phyloP scores from a whole-genome alignment of 2,329 filamentous ascomycete species.

The Fusarium cyanostomum region DNA sequence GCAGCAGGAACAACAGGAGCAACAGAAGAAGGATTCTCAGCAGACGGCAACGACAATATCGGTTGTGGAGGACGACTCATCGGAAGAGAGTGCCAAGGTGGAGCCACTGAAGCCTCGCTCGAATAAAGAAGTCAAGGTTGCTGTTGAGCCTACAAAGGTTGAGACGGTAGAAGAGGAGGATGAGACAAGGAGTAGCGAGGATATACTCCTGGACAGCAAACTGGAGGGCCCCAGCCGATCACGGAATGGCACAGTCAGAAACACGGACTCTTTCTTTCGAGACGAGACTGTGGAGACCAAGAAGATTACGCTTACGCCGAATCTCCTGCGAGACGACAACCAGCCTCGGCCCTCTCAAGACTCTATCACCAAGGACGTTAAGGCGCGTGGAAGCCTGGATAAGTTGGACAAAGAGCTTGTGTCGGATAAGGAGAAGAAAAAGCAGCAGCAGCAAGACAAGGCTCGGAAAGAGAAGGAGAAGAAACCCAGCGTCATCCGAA shows the following conservation, averaged over 20 bases:
- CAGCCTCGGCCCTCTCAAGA: constrained; percentile 62
- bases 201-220: constrained; percentile 69
- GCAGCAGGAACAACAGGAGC: constrained; percentile 44
- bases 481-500: constrained; percentile 65
- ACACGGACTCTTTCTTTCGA: constrained; percentile 97
- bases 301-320: constrained; percentile 96
- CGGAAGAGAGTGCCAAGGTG: constrained; percentile 64
- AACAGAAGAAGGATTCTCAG: constrained; percentile 45
- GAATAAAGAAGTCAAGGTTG: constrained; percentile 52
- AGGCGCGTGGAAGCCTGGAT: constrained; percentile 75
- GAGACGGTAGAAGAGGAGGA: constrained; percentile 50
- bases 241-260: constrained; percentile 85
- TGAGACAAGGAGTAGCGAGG: constrained; percentile 66
- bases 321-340: constrained; percentile 85
- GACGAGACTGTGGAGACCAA: constrained; percentile 95
- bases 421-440: constrained; percentile 78
- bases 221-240: constrained; percentile 68
- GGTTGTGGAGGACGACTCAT: constrained; percentile 44
- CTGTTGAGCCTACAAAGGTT: constrained; percentile 44
- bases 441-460: constrained; percentile 74
- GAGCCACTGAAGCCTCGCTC: constrained; percentile 63
- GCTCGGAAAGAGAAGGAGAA: constrained; percentile 79
- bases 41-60: constrained; percentile 45
- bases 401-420: constrained; percentile 66
- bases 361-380: constrained; percentile 57